Evolutionary conservation across 2,329 filamentous ascomycete genomes (phyloP).

Genomic region (Dryadomyces quercivorus): DNA sequence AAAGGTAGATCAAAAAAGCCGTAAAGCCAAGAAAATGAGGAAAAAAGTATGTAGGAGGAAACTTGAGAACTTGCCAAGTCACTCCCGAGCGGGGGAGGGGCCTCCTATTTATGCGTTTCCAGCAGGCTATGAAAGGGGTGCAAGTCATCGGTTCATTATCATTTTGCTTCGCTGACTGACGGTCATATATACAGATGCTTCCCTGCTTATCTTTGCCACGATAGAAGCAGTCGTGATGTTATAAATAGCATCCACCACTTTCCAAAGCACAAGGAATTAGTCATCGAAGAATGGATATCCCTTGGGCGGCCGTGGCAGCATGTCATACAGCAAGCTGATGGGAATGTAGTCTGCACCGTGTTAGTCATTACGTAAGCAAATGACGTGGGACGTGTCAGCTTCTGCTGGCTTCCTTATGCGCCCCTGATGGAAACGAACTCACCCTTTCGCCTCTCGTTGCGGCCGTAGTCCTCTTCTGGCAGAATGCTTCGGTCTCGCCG

Average conservation of each 20-base stretch:
- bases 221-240: neutral
- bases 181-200: too few relatives aligned
- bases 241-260: neutral
- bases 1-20: too few relatives aligned
- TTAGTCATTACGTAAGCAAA: neutral
- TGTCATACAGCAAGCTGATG: slow-evolving; percentile 3
- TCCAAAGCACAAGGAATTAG: neutral
- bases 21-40: too few relatives aligned
- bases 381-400: neutral
- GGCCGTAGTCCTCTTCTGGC: slow-evolving; percentile 1
- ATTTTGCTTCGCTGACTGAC: too few relatives aligned
- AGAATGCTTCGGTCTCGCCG: neutral
- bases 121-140: too few relatives aligned
- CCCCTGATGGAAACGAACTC: neutral
- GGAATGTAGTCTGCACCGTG: slow-evolving; percentile 1
- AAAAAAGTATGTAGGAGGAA: too few relatives aligned
- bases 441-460: neutral
- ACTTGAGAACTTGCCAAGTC: too few relatives aligned
- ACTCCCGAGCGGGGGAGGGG: too few relatives aligned
- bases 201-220: too few relatives aligned
- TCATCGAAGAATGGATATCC: neutral
- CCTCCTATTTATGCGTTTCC: too few relatives aligned
- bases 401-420: too few relatives aligned
- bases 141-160: too few relatives aligned
- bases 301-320: slow-evolving; percentile 1